Conservation (phyloP, 805 yeast genomes). For the Kuraishia cidri region DNA sequence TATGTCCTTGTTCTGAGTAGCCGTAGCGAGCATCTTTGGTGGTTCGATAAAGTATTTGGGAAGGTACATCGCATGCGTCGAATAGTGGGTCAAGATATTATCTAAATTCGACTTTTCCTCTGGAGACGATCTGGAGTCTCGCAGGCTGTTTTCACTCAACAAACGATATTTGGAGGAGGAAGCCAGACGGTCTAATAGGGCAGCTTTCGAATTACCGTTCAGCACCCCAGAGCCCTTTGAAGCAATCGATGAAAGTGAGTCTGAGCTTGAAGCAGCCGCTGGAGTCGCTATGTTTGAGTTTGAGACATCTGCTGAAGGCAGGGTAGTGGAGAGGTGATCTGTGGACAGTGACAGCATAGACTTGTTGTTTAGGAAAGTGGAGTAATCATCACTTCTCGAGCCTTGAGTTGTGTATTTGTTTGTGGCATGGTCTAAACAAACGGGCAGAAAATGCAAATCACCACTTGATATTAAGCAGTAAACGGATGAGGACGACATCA, state of each 20-base stretch:
- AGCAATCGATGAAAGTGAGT: too few species aligned
- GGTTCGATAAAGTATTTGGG: constrained; percentile 33
- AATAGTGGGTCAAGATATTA: constrained; percentile 16
- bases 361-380: constrained; percentile 1
- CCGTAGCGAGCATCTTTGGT: constrained; percentile 15
- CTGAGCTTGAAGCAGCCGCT: too few species aligned
- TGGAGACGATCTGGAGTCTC: too few species aligned
- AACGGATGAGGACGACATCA: constrained; percentile 5
- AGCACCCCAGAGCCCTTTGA: too few species aligned
- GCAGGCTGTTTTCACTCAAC: too few species aligned
- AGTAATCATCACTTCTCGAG: constrained; percentile 1
- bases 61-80: constrained; percentile 39
- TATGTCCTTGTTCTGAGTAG: constrained; percentile 24
- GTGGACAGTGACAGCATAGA: constrained; percentile 1
- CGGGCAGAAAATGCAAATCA: constrained; percentile 16
- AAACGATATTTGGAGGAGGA: too few species aligned
- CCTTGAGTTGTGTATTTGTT: neutral
- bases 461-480: constrained; percentile 19
- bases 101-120: neutral
- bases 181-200: too few species aligned
- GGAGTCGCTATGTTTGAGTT: too few species aligned
- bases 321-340: too few species aligned
- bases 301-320: too few species aligned
- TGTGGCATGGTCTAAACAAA: neutral
- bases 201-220: too few species aligned